phyloP scores from a whole-genome alignment of 2,329 filamentous ascomycete genomes.

The Malbranchea zuffiana region DNA sequence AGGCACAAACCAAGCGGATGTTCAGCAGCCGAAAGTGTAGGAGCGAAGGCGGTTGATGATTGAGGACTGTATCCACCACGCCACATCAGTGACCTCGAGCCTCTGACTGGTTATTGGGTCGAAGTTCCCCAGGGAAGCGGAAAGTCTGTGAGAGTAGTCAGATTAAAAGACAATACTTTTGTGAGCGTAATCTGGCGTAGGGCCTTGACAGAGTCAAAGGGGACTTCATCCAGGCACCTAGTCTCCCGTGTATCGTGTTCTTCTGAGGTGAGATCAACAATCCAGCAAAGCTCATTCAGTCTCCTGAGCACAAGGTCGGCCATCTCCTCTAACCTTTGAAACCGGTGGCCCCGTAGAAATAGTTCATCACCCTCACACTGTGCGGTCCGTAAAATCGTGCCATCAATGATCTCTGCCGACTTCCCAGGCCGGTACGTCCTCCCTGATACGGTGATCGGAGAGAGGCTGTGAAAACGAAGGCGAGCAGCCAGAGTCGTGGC shows the following conservation, averaged over 20 bases:
- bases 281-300: slow-evolving; percentile 38
- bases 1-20: background rate
- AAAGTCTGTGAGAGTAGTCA: background rate
- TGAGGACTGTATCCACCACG: slow-evolving; percentile 7
- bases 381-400: slow-evolving; percentile 33
- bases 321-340: slow-evolving; percentile 25
- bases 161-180: too few species aligned
- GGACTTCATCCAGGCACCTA: slow-evolving; percentile 31
- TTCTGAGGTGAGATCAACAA: slow-evolving; percentile 22
- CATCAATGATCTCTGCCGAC: slow-evolving; percentile 30
- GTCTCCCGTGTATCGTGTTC: slow-evolving; percentile 16
- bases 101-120: slow-evolving; percentile 4
- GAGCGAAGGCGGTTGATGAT: background rate
- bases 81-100: slow-evolving; percentile 8
- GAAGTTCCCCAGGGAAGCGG: background rate
- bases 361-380: slow-evolving; percentile 19
- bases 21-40: background rate
- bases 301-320: slow-evolving; percentile 28
- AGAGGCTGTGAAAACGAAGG: too few species aligned
- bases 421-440: slow-evolving; percentile 21
- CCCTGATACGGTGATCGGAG: slow-evolving; percentile 14
- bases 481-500: too few species aligned
- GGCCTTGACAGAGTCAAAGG: slow-evolving; percentile 28
- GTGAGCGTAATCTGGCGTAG: slow-evolving; percentile 43
- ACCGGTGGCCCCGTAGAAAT: slow-evolving; percentile 31